Percentiles rank a stretch among this genome's conserved stretches.
Conservation (phyloP, 1,284 basidiomycete genomes). For the Ceratobasidium sp. region DNA sequence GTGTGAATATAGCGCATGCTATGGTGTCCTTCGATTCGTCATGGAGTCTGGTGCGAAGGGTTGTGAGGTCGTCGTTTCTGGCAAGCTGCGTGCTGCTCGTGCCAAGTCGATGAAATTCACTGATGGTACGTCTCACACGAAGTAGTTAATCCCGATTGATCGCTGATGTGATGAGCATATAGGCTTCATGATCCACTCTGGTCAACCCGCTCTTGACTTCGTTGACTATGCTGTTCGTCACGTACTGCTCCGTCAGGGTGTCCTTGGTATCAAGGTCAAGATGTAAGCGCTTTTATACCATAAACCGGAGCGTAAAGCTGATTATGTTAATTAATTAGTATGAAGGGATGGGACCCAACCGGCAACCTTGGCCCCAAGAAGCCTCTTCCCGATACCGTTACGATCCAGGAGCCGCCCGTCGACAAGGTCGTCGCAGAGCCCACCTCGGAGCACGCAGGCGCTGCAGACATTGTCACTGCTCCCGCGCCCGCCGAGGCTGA, state of each 20-base stretch:
- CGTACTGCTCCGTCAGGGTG: slow-evolving; percentile 98
- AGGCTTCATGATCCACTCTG: slow-evolving; percentile 99
- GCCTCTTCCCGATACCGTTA: slow-evolving; percentile 96
- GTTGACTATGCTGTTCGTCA: slow-evolving; percentile 99
- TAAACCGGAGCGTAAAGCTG: slow-evolving; percentile 14
- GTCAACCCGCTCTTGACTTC: slow-evolving; percentile 97
- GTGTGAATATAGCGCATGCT: slow-evolving; percentile 82
- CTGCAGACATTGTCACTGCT: not conserved
- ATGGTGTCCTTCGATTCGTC: slow-evolving; percentile 99
- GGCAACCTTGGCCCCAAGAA: slow-evolving; percentile 90
- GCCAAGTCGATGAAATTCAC: slow-evolving; percentile 99
- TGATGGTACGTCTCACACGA: slow-evolving; percentile 97
- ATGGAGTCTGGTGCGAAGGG: slow-evolving; percentile 99
- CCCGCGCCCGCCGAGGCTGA: slow-evolving; percentile 23
- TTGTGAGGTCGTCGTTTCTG: slow-evolving; percentile 99
- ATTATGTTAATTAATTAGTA: slow-evolving; percentile 66
- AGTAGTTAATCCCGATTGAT: slow-evolving; percentile 90
- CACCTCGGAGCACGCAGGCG: slow-evolving; percentile 72
- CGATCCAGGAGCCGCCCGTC: slow-evolving; percentile 85
- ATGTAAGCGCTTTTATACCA: slow-evolving; percentile 73
- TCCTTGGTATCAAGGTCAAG: slow-evolving; percentile 99
- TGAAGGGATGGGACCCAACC: slow-evolving; percentile 96
- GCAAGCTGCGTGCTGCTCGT: slow-evolving; percentile 99
- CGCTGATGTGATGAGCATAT: slow-evolving; percentile 69
- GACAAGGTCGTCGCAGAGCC: slow-evolving; percentile 86